Evolutionary conservation across 352 stramenopile species (phyloP), one percentile per base, ranked within the genome.

Genomic region (Pythium brachiatum): DNA sequence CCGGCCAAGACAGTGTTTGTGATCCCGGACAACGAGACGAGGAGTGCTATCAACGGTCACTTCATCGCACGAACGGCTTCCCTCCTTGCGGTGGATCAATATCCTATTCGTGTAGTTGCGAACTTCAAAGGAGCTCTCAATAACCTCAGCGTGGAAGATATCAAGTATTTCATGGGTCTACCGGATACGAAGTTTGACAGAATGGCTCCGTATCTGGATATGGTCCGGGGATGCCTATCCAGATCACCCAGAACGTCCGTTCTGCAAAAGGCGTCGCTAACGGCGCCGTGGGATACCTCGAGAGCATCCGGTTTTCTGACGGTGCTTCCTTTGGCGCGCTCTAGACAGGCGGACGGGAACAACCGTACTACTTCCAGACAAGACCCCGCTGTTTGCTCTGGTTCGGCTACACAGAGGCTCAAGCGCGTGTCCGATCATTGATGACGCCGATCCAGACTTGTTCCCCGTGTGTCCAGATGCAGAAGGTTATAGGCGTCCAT

Each of bases 71-170:
- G 34, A 8, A 29, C 51, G 13, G 47, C 27, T 3, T 25, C 5
- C 18, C 4, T 26, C 1, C 13, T 44, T 25, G 31, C 20, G n/a
- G 1, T 16, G 7, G 26, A 29, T 1, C 26, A 57, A 8, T 38
- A 31, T 16, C 61, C 61, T 0, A 46, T 61, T 21, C 41, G 53
- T 9, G 53, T 68, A 2, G 16, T 68, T 11, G 52, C 52, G 2
- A 62, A 68, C 32, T 68, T 62, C 53, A 54, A 58, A 26, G 53
- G 53, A 2, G 32, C 61, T 12, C 36, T 68, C 7, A 62, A 68
- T 20, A 53, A 53, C 3, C 39, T 67, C 34, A 61, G 41, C 29
- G 0, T 7, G 0, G 50, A 34, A 32, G 50, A 65, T 26, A 38
- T 59, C 31, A 36, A 16, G 3, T 7, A 38, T 3, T 32, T 65